Conservation (phyloP, 2,329 filamentous ascomycete species). For the Botrytis tulipae region DNA sequence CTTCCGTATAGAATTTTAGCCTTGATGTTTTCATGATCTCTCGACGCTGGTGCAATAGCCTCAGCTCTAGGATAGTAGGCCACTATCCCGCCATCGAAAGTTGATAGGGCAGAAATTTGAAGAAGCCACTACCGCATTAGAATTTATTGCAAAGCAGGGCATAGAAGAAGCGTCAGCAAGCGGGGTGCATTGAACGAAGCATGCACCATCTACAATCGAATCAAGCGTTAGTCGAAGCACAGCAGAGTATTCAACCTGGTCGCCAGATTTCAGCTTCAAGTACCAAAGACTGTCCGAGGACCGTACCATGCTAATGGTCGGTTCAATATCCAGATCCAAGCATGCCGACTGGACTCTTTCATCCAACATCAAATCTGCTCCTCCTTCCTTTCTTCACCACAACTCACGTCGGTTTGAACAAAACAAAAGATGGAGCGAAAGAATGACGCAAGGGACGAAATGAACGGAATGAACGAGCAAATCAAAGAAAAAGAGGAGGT, state of each 20-base stretch:
- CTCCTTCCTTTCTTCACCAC: neutral
- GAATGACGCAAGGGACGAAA: neutral
- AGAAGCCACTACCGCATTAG: neutral
- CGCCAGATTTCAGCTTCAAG: neutral
- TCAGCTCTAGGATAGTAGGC: neutral
- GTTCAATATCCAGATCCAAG: neutral
- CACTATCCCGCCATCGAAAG: conserved; percentile 3
- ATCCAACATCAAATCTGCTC: neutral
- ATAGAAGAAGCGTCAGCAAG: neutral
- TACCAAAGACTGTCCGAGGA: neutral
- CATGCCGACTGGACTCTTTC: neutral
- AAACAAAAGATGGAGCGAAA: neutral
- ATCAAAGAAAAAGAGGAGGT: conserved; percentile 7
- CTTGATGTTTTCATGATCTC: neutral
- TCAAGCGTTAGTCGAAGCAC: neutral
- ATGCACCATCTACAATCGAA: neutral
- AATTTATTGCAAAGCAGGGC: neutral
- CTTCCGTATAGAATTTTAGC: neutral
- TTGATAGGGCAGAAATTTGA: conserved; percentile 16
- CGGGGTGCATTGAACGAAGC: neutral
- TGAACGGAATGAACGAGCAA: conserved; percentile 5
- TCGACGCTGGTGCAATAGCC: neutral
- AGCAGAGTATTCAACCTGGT: neutral
- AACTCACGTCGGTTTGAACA: neutral
- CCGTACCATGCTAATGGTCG: neutral